These are phyloP conservation scores for Candida sojae DNA, from an alignment of 1,139 yeast genomes.

Conservation along the genomic window DNA sequence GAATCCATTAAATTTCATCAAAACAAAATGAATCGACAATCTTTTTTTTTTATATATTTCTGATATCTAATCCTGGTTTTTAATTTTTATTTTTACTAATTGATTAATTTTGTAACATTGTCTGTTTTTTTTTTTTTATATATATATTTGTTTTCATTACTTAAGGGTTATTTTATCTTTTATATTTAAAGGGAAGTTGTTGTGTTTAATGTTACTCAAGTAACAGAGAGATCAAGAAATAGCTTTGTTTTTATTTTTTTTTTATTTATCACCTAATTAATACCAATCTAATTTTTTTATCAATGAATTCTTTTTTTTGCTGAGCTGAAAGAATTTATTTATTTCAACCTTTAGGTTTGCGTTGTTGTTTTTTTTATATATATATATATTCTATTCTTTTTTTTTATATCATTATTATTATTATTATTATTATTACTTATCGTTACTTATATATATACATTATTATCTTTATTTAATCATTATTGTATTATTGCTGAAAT, in stretches of 20 bases:
- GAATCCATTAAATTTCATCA: neutral
- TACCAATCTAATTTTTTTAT: neutral
- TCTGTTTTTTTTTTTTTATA: neutral
- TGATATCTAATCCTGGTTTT: neutral
- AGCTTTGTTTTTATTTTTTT: neutral
- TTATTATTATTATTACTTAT: neutral
- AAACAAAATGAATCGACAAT: too few relatives aligned
- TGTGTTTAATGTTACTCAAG: neutral
- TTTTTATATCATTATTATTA: neutral
- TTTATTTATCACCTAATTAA: neutral
- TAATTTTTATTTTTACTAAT: neutral
- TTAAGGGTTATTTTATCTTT: neutral
- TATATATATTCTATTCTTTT: neutral
- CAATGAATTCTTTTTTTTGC: neutral
- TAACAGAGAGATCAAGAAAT: too few relatives aligned
- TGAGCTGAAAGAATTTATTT: conserved; percentile 1
- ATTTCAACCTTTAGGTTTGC: conserved; percentile 1
- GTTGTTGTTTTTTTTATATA: neutral
- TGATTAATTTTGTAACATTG: neutral
- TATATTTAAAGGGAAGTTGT: neutral
- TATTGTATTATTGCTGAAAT: too few relatives aligned
- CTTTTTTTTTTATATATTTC: too few relatives aligned
- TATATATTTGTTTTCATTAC: neutral
- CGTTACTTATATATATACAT: neutral
- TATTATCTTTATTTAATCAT: too few relatives aligned